phyloP scores from a whole-genome alignment of 768 basidiomycete species.

The Mycena rebaudengoi region DNA sequence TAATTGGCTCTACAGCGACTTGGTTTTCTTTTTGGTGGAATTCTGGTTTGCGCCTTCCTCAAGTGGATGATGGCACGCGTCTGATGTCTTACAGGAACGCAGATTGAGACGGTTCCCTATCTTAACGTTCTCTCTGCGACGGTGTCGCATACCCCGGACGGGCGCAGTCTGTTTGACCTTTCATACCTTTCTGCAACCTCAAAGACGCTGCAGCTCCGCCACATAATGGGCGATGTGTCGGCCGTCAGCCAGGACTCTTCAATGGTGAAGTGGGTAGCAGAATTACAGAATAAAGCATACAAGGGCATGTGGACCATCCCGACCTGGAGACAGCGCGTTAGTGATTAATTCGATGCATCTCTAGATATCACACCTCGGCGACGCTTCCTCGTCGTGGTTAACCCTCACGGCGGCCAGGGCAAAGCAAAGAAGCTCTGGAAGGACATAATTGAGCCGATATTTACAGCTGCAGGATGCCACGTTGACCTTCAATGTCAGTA shows the following conservation, averaged over 20 bases:
- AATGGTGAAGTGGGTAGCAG: slow-evolving; percentile 21
- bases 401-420: slow-evolving; percentile 68
- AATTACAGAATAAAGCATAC: slow-evolving; percentile 19
- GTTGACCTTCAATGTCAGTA: slow-evolving; percentile 56
- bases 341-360: not conserved
- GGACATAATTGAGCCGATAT: slow-evolving; percentile 58
- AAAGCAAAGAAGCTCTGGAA: slow-evolving; percentile 50
- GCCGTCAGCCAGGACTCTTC: not conserved
- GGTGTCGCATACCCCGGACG: slow-evolving; percentile 17
- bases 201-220: slow-evolving; percentile 19
- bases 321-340: not conserved
- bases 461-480: slow-evolving; percentile 57
- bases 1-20: too few relatives aligned
- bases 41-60: too few relatives aligned
- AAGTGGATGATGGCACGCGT: too few relatives aligned
- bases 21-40: too few relatives aligned
- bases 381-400: slow-evolving; percentile 58
- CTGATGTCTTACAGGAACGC: too few relatives aligned
- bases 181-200: slow-evolving; percentile 25
- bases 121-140: slow-evolving; percentile 14
- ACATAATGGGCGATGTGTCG: slow-evolving; percentile 22
- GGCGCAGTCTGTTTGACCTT: slow-evolving; percentile 22
- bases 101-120: slow-evolving; percentile 17
- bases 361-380: slow-evolving; percentile 51
- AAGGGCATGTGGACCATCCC: not conserved